phyloP scores from a whole-genome alignment of 1,284 basidiomycete species.

The Hortiboletus rubellus region DNA sequence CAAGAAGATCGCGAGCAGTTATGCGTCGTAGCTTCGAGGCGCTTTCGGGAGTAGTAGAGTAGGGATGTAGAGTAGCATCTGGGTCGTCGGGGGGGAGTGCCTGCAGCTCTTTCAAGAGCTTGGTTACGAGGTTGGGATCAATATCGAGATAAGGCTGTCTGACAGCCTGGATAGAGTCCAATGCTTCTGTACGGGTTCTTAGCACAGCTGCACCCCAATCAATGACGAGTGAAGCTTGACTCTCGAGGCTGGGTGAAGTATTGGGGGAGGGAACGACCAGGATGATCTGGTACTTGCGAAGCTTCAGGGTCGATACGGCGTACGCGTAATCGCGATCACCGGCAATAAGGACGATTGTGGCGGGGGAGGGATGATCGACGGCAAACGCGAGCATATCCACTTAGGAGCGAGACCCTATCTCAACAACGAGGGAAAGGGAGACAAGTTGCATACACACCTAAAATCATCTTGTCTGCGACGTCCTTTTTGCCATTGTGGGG shows the following conservation, averaged over 20 bases:
- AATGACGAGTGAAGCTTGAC: conserved; percentile 53
- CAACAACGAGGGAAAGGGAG: neutral
- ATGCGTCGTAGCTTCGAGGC: conserved; percentile 18
- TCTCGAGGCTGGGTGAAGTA: conserved; percentile 48
- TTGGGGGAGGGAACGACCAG: conserved; percentile 41
- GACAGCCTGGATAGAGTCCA: conserved; percentile 12
- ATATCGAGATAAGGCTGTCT: conserved; percentile 31
- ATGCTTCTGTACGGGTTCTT: conserved; percentile 28
- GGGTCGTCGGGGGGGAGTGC: conserved; percentile 17
- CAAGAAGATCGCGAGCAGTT: conserved; percentile 29
- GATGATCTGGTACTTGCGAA: conserved; percentile 44
- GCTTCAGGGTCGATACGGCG: conserved; percentile 42
- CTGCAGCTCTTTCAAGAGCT: conserved; percentile 25
- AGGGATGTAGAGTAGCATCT: conserved; percentile 1
- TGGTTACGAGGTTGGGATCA: conserved; percentile 24
- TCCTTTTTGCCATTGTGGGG: conserved; percentile 57
- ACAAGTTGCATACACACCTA: conserved; percentile 30
- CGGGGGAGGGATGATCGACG: conserved; percentile 45
- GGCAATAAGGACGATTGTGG: conserved; percentile 46
- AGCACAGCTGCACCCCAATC: conserved; percentile 53
- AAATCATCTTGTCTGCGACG: conserved; percentile 42
- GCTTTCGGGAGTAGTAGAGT: conserved; percentile 1
- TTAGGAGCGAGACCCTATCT: conserved; percentile 22
- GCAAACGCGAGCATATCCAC: conserved; percentile 52
- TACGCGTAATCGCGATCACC: conserved; percentile 52